Percentiles rank a stretch among this genome's conserved stretches.
Conservation (phyloP, 345 rosid species). For the Rubroshorea leprosula region DNA sequence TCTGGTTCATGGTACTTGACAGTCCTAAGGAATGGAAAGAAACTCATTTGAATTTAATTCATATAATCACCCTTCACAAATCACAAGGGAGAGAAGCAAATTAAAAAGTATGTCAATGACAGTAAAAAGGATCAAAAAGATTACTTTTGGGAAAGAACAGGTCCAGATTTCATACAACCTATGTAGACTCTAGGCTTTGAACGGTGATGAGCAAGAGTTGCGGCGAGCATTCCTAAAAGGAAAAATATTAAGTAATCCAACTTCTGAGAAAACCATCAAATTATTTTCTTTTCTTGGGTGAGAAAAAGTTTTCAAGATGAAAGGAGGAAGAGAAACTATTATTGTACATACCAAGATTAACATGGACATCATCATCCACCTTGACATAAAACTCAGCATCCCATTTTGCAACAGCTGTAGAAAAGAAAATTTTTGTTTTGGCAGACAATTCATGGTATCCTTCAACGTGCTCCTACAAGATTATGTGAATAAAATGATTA, state of each 20-base stretch:
- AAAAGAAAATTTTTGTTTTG: conserved; percentile 86
- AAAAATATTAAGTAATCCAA: conserved; percentile 5
- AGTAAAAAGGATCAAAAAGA: neutral
- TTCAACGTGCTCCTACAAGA: conserved; percentile 83
- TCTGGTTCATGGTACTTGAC: conserved; percentile 98
- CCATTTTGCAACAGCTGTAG: conserved; percentile 93
- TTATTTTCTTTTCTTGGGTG: neutral
- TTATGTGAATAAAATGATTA: conserved; percentile 4
- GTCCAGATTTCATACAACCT: conserved; percentile 99
- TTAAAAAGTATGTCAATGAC: neutral
- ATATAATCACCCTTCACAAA: neutral
- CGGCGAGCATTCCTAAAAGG: conserved; percentile 67
- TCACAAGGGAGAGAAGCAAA: no score
- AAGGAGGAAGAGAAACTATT: neutral
- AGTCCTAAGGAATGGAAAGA: conserved; percentile 36
- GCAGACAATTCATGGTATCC: conserved; percentile 97
- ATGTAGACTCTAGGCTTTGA: conserved; percentile 86
- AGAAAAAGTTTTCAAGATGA: neutral
- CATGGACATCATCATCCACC: conserved; percentile 99
- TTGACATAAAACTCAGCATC: conserved; percentile 92
- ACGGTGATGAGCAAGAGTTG: conserved; percentile 85
- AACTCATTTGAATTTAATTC: no score
- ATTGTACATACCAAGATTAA: conserved; percentile 68
- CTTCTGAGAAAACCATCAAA: neutral
- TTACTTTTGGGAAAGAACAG: conserved; percentile 93